Percentiles rank a stretch among this genome's conserved stretches.
These are phyloP conservation scores for Cetradonia linearis DNA, from an alignment of 495 filamentous ascomycete genomes.

Conservation along the genomic window DNA sequence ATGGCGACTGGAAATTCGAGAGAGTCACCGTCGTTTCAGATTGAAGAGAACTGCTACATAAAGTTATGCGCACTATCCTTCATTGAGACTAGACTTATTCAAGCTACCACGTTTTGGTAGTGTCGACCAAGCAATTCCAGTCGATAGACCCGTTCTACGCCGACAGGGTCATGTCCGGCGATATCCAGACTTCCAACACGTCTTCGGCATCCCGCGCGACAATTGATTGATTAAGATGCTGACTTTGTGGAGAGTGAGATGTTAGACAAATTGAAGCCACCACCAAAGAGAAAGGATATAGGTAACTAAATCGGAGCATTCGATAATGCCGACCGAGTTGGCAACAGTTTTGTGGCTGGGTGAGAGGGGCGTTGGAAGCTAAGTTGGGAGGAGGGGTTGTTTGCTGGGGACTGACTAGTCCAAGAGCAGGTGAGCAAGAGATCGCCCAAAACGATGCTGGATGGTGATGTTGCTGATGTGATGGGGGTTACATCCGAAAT, in stretches of 20 bases:
- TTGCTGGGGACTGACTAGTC: not conserved
- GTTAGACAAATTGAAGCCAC: slow-evolving; percentile 9
- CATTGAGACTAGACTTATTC: slow-evolving; percentile 13
- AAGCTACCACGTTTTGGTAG: not conserved
- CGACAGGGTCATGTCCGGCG: not conserved
- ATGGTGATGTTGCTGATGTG: not conserved
- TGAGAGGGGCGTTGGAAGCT: not conserved
- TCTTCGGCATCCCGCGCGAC: not conserved
- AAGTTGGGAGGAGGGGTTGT: not conserved
- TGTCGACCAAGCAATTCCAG: not conserved
- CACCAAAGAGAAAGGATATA: not conserved
- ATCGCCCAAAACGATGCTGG: slow-evolving; percentile 5
- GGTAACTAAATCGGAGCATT: not conserved
- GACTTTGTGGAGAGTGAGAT: not conserved
- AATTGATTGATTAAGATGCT: not conserved
- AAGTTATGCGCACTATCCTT: slow-evolving; percentile 28
- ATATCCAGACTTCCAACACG: not conserved
- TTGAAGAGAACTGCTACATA: slow-evolving; percentile 10
- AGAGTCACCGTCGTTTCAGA: slow-evolving; percentile 21
- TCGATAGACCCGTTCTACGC: not conserved
- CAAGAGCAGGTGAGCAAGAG: not conserved
- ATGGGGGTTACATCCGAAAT: not conserved
- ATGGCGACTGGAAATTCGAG: not conserved
- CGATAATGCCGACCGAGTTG: not conserved
- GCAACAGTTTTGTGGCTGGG: not conserved